Evolutionary conservation across 2,329 filamentous ascomycete species (phyloP).

Genomic region (Neofusicoccum cordaticola): DNA sequence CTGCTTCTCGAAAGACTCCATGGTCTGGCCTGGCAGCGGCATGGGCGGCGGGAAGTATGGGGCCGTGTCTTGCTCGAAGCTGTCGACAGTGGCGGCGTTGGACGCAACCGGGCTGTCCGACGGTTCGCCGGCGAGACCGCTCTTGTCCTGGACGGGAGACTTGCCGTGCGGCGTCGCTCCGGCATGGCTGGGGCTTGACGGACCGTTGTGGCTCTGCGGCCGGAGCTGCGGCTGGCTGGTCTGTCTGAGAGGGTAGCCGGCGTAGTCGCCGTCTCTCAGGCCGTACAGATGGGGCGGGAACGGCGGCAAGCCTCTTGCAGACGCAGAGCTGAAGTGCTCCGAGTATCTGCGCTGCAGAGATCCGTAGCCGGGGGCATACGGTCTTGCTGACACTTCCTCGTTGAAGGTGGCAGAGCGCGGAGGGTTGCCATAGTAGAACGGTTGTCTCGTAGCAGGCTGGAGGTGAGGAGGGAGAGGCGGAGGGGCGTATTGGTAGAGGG

Average conservation of each 20-base stretch:
- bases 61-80: background rate
- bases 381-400: background rate
- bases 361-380: background rate
- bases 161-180: background rate
- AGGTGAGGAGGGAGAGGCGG: slow-evolving; percentile 1
- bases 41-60: background rate
- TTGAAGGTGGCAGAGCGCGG: background rate
- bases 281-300: slow-evolving; percentile 4
- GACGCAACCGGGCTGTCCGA: background rate
- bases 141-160: background rate
- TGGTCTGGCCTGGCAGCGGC: background rate
- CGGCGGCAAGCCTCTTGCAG: background rate
- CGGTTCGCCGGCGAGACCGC: background rate
- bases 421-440: background rate
- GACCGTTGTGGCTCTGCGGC: background rate
- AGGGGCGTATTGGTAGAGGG: background rate
- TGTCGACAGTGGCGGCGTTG: background rate
- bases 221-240: slow-evolving; percentile 1
- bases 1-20: slow-evolving; percentile 8
- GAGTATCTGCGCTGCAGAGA: slow-evolving; percentile 1
- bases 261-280: background rate
- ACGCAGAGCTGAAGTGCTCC: slow-evolving; percentile 1
- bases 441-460: background rate
- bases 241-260: background rate
- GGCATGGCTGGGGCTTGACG: background rate